phyloP scores from a whole-genome alignment of 257 asterid genomes.

The Gynochthodes officinalis region DNA sequence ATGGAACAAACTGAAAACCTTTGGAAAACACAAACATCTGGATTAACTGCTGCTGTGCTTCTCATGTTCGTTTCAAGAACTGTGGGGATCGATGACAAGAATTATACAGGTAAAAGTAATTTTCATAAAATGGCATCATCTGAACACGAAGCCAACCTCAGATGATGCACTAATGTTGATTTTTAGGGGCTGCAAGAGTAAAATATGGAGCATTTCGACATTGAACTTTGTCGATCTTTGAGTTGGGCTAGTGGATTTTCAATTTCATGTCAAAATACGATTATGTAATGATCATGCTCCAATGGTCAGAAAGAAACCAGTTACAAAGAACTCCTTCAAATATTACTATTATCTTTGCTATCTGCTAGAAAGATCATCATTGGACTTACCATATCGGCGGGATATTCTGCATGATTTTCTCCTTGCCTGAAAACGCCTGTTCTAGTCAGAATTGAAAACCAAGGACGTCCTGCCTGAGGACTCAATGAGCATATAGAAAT shows the following conservation, averaged over 20 bases:
- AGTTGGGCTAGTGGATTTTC: not conserved
- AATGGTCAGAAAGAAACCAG: not conserved
- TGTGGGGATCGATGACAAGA: not conserved
- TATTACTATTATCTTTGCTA: not conserved
- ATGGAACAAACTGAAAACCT: too few species aligned
- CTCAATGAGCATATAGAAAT: not conserved
- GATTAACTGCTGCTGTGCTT: not conserved
- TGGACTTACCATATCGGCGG: slow-evolving; percentile 55
- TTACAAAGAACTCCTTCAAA: not conserved
- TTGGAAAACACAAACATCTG: not conserved
- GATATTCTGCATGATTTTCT: slow-evolving; percentile 51
- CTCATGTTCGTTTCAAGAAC: not conserved
- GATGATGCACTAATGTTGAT: not conserved
- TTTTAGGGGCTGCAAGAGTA: not conserved
- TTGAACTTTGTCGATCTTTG: not conserved
- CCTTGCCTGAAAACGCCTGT: slow-evolving; percentile 58
- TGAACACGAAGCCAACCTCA: not conserved
- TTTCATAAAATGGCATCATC: not conserved
- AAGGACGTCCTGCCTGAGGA: slow-evolving; percentile 58
- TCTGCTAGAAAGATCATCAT: slow-evolving; percentile 1
- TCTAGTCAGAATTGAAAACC: slow-evolving; percentile 68
- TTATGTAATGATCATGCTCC: not conserved
- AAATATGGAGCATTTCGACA: not conserved
- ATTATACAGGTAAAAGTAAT: not conserved
- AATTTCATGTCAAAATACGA: not conserved